Conservation (phyloP, 192 early-diverging fungal species). For the Umbelopsis isabellina region DNA sequence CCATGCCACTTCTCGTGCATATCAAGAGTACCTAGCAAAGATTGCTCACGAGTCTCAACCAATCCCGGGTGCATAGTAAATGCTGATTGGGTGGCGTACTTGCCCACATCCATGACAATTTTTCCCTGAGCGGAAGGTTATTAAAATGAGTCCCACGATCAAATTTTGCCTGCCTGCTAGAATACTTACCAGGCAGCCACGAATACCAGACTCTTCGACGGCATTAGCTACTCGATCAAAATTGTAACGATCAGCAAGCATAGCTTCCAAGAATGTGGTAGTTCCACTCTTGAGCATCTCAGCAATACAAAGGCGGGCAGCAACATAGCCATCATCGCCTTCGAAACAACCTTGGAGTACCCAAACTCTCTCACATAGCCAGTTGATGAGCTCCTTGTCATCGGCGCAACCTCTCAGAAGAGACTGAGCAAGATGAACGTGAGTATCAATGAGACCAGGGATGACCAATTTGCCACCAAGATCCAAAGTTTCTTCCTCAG, state of each 20-base stretch:
- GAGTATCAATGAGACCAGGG: conserved; percentile 30
- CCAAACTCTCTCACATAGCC: conserved; percentile 30
- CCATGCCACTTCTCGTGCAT: conserved; percentile 33
- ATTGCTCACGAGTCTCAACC: conserved; percentile 31
- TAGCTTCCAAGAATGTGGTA: conserved; percentile 29
- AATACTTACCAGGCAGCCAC: conserved; percentile 23
- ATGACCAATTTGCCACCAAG: conserved; percentile 23
- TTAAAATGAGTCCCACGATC: too few species aligned
- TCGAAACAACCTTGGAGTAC: conserved; percentile 26
- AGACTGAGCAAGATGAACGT: conserved; percentile 32
- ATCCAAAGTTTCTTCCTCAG: conserved; percentile 21
- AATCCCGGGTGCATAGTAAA: conserved; percentile 29
- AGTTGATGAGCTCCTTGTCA: conserved; percentile 24
- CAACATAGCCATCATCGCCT: conserved; percentile 21
- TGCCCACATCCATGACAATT: conserved; percentile 33
- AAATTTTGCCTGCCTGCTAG: neutral
- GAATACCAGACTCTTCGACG: conserved; percentile 32
- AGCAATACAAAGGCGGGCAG: conserved; percentile 29
- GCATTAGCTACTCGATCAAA: conserved; percentile 27
- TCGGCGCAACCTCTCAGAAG: conserved; percentile 29
- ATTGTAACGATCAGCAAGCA: conserved; percentile 28
- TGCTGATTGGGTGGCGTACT: conserved; percentile 22
- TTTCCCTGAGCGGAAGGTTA: conserved; percentile 17
- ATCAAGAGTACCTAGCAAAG: conserved; percentile 20
- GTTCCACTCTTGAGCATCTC: conserved; percentile 31